Base-by-base conservation (phyloP, 2,329 filamentous ascomycete species). In the Scedosporium minutisporum region DNA sequence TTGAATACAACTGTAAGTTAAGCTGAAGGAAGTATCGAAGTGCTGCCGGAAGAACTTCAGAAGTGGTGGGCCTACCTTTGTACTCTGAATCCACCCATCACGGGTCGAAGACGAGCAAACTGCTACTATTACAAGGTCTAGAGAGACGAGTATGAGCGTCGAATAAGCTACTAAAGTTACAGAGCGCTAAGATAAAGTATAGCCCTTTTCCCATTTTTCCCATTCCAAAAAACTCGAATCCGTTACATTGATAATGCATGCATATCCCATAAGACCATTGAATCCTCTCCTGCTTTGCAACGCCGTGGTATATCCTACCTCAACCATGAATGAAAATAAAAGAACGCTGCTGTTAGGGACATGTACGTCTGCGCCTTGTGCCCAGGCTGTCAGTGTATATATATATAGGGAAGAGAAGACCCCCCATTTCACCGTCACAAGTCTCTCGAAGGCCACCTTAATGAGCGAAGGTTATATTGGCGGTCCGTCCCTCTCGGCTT, bases 401-500 rank as follows among this genome's bases (percentile, higher is more conserved):
- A 55, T 23, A 23, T 55, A 55, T 55, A 55, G 51, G 12, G 51
- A 29, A 55, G 7, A 27, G 21, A 55, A 55, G 18, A 23, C 12
- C 23, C 23, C 21, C 23, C 29, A 9, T 58, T 25, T 33, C 27
- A 5, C 18, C 18, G 23, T 23, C 23, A 23, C 21, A 10, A 16
- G 7, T n/a, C 44, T 48, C n/a, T 18, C 9, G n/a, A 48, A 48
- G 14, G 44, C 4, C 16, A 48, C 44, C n/a, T 10, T 10, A n/a
- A 55, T 14, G 51, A 27, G n/a, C 7, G 16, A n/a, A 12, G 27
- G 10, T 21, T 10, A 55, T 10, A 25, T n/a, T 12, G 60, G 60
- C 6, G 60, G 60, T 33, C 60, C 60, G 6, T 57, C 48, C 48
- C 23, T 61, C 29, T 61, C 60, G 5, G 25, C 46, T n/a, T 27